phyloP scores from a whole-genome alignment of 176 grass and related monocot species.

The Ampelocalamus luodianensis region DNA sequence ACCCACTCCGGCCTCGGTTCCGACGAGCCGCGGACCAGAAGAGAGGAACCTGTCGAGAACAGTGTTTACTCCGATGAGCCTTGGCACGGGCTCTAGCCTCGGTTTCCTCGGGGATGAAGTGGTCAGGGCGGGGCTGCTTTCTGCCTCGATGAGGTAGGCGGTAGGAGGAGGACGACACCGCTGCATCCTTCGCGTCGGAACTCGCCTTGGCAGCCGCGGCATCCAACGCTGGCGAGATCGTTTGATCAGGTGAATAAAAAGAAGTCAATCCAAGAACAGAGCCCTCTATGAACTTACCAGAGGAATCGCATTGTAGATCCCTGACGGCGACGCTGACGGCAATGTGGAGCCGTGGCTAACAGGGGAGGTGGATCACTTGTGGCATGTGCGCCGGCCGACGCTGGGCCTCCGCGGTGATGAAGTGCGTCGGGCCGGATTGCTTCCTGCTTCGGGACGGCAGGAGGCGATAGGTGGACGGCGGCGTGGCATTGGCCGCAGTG shows the following conservation, averaged over 20 bases:
- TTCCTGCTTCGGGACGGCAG: slow-evolving; percentile 31
- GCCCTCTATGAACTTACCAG: not conserved
- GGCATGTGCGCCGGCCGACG: not conserved
- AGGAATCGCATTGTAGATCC: not conserved
- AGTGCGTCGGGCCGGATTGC: slow-evolving; percentile 20
- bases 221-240: not conserved
- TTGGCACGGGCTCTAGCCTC: not conserved
- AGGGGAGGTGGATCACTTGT: too few species aligned
- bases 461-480: too few species aligned
- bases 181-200: not conserved
- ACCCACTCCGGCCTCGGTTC: slow-evolving; percentile 6
- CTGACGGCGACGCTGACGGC: not conserved
- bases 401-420: not conserved
- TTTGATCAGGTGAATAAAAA: not conserved
- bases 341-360: not conserved
- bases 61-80: slow-evolving; percentile 15
- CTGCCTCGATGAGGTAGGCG: slow-evolving; percentile 14
- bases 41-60: slow-evolving; percentile 34
- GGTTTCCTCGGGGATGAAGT: slow-evolving; percentile 23
- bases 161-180: not conserved
- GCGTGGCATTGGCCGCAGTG: too few species aligned
- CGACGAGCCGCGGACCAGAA: not conserved
- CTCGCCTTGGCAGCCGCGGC: not conserved
- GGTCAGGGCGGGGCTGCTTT: slow-evolving; percentile 34
- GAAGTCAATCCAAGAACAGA: not conserved